Base-by-base conservation (phyloP, 2,329 filamentous ascomycete genomes). In the Catunica adiposa region DNA sequence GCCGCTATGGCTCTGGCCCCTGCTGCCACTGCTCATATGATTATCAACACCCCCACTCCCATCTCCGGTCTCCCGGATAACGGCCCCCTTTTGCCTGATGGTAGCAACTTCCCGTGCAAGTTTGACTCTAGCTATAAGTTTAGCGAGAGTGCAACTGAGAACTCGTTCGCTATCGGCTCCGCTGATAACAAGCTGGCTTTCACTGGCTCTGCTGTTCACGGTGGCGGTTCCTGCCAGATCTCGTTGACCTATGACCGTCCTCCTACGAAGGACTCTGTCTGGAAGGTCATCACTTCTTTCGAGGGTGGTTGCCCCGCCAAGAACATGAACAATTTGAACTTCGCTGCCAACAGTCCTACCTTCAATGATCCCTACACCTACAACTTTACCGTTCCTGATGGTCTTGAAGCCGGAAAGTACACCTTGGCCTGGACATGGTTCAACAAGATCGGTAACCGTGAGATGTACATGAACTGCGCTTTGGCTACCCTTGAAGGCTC, bases 381-480 rank as follows among this genome's bases (percentile, higher is more conserved):
- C 68, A 70, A 78, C 29, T 94, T 83, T 70, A 77, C 70, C 0
- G 79, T 96, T 4, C 90, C 89, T 0, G 66, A 74, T 0, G 78
- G 82, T 22, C 75, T 96, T 50, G 79, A 82, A 7, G 71, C 82
- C 1, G 92, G 90, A 3, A 77, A 89, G 42, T 89, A 85, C 25
- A 86, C 82, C 0, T 73, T 97, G 3, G 87, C 87, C 0, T 97
- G 89, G 89, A 88, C 88, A 0, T 97, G 92, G 92, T 80, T 94
- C 69, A 97, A 97, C 73, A 84, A 84, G 58, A 64, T 94, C 8
- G 92, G 92, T 2, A 95, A 95, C 71, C 83, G 89, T 1, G 92
- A 97, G 66, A 88, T 95, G 76, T 96, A 97, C 75, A 94, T 95
- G 89, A 94, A 95, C 76, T 98, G 90, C 62, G 87, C 84, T 0